Evolutionary conservation across 2,329 filamentous ascomycete species (phyloP).

Genomic region (Paraconiothyrium brasiliense): DNA sequence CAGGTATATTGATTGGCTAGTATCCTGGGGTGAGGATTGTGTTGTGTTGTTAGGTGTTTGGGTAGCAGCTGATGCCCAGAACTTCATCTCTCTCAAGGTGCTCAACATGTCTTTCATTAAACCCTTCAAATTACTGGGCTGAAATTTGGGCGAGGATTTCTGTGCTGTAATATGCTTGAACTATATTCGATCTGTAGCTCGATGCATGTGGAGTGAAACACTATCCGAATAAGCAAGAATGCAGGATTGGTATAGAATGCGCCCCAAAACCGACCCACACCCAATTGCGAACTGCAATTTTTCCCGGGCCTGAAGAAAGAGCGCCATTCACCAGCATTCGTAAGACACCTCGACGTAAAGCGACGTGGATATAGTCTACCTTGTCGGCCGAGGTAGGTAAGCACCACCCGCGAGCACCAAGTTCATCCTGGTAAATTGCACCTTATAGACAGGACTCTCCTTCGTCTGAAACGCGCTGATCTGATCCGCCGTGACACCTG

Average conservation of each 20-base stretch:
- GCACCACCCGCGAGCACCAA: constrained; percentile 84
- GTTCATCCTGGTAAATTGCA: constrained; percentile 95
- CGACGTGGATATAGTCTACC: neutral
- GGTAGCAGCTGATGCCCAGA: too few species aligned
- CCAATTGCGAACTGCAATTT: neutral
- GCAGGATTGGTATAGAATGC: neutral
- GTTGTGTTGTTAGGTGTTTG: too few species aligned
- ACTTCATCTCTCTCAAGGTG: too few species aligned
- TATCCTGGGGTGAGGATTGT: too few species aligned
- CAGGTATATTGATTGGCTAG: too few species aligned
- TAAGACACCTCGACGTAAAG: neutral
- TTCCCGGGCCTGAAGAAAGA: neutral
- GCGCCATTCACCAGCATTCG: neutral
- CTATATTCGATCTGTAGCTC: neutral
- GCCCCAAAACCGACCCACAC: neutral
- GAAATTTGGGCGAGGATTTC: neutral
- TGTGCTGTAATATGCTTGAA: neutral
- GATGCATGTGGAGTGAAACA: neutral
- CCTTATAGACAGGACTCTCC: constrained; percentile 93
- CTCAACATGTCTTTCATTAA: too few species aligned
- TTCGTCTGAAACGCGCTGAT: constrained; percentile 96
- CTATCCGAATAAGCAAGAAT: constrained; percentile 1
- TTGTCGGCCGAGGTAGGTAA: constrained; percentile 65
- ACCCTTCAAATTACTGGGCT: neutral
- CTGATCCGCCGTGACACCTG: constrained; percentile 89